A percentile compares a stretch with the other conserved stretches of the same genome.
Conservation (phyloP, 768 basidiomycete genomes). For the Lentinula aciculospora region DNA sequence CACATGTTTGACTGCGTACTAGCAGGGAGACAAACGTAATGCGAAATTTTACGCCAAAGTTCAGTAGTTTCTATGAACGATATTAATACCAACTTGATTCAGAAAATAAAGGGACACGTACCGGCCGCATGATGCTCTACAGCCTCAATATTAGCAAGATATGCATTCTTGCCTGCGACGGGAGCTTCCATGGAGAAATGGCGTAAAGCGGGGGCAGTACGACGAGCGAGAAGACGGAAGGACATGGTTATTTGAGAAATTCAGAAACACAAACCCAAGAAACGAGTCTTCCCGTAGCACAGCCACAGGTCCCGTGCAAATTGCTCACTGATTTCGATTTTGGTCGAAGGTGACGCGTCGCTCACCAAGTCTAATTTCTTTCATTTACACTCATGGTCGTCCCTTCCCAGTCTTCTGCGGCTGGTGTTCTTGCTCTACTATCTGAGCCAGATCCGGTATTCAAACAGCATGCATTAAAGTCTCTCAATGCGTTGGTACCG, state of each 20-base stretch:
- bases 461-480: slow-evolving; percentile 86
- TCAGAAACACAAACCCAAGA: not conserved
- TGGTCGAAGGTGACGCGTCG: slow-evolving; percentile 33
- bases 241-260: slow-evolving; percentile 32
- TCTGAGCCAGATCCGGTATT: slow-evolving; percentile 84
- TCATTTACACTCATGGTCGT: slow-evolving; percentile 46
- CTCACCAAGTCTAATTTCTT: slow-evolving; percentile 23
- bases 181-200: slow-evolving; percentile 32
- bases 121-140: slow-evolving; percentile 63
- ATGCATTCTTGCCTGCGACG: slow-evolving; percentile 32
- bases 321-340: slow-evolving; percentile 8
- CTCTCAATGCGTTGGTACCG: slow-evolving; percentile 78
- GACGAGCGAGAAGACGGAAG: slow-evolving; percentile 43
- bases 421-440: slow-evolving; percentile 87
- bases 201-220: slow-evolving; percentile 29
- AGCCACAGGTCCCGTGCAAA: not conserved
- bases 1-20: slow-evolving; percentile 39
- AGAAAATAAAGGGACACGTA: slow-evolving; percentile 20
- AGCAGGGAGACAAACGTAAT: slow-evolving; percentile 68
- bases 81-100: not conserved
- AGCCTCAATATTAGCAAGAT: slow-evolving; percentile 47
- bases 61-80: slow-evolving; percentile 55
- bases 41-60: slow-evolving; percentile 89
- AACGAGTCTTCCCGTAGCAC: not conserved
- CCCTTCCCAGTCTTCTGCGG: slow-evolving; percentile 75